Conservation (phyloP, 2,329 filamentous ascomycete species). For the Botryotinia globosa region DNA sequence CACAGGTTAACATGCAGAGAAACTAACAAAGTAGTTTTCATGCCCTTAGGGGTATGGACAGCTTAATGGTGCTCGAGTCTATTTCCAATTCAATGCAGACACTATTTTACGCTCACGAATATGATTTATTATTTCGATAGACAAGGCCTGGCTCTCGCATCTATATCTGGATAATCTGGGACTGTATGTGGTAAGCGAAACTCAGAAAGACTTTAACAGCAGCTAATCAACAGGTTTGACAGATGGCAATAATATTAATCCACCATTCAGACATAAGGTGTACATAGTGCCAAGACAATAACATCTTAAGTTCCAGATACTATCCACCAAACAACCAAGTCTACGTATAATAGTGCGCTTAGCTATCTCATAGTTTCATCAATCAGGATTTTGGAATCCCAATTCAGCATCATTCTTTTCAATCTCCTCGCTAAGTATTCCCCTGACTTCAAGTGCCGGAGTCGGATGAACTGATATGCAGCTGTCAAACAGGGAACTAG, state of each 20-base stretch:
- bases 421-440: not conserved
- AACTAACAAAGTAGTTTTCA: not conserved
- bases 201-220: not conserved
- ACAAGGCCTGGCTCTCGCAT: not conserved
- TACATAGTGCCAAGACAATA: not conserved
- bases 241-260: not conserved
- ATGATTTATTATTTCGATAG: not conserved
- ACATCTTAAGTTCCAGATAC: not conserved
- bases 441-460: not conserved
- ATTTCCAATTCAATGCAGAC: not conserved
- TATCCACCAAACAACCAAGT: not conserved
- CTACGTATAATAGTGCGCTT: too few relatives aligned
- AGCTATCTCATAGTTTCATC: too few relatives aligned
- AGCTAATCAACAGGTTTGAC: not conserved
- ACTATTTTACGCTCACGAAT: not conserved
- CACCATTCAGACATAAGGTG: not conserved
- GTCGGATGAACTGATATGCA: not conserved
- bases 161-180: not conserved
- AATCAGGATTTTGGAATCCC: not conserved
- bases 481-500: not conserved
- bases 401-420: not conserved
- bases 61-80: not conserved
- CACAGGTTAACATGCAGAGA: not conserved
- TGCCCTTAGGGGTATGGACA: not conserved
- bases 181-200: not conserved